A percentile compares a stretch with the other conserved stretches of the same genome.
Evolutionary conservation across 1,284 basidiomycete species (phyloP).

Genomic region (Hymenochaete sp.): DNA sequence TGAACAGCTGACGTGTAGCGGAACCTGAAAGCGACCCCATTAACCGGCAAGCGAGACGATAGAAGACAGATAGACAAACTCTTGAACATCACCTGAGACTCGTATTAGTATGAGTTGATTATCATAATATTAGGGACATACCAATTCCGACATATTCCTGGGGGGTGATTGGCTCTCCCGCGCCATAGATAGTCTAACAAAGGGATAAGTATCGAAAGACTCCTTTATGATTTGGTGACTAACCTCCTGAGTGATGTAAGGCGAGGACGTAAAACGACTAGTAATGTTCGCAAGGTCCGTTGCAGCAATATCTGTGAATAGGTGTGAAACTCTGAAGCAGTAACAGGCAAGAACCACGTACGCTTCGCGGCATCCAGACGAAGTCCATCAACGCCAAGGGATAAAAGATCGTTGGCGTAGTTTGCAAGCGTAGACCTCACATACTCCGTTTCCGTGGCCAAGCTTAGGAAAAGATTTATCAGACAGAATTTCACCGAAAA

Average conservation of each 20-base stretch:
- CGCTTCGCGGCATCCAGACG: conserved; percentile 62
- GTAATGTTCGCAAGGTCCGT: conserved; percentile 48
- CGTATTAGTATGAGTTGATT: not conserved
- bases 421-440: conserved; percentile 44
- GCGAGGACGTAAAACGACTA: conserved; percentile 31
- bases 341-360: conserved; percentile 25
- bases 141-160: conserved; percentile 48
- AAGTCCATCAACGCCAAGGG: conserved; percentile 55
- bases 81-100: conserved; percentile 50
- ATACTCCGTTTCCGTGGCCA: conserved; percentile 53
- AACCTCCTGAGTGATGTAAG: conserved; percentile 56
- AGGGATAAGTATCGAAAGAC: not conserved
- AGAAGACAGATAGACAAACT: conserved; percentile 35
- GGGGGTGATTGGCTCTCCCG: conserved; percentile 45
- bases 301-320: conserved; percentile 42
- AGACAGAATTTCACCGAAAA: not conserved
- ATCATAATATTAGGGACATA: conserved; percentile 18
- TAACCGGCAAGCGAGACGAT: not conserved
- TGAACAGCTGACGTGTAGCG: conserved; percentile 47
- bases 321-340: not conserved
- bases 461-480: conserved; percentile 25
- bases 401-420: conserved; percentile 54
- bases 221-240: not conserved
- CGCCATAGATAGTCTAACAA: conserved; percentile 38
- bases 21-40: conserved; percentile 36